phyloP scores from a whole-genome alignment of 2,329 filamentous ascomycete species.

The Camptophora hylomeconis region DNA sequence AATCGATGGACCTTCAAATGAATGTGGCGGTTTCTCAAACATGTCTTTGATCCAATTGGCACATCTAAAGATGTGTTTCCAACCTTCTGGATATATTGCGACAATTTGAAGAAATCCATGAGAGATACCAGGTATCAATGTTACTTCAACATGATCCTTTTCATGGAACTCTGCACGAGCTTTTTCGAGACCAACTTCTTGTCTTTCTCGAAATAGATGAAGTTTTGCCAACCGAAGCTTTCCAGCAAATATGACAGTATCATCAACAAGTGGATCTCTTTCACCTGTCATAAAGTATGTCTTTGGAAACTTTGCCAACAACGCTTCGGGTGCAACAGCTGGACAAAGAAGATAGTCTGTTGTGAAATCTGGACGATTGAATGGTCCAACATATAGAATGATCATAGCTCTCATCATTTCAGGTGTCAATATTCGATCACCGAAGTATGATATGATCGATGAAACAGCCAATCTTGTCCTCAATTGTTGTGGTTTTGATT shows the following conservation, averaged over 20 bases:
- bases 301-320: conserved; percentile 81
- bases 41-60: conserved; percentile 71
- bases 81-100: conserved; percentile 73
- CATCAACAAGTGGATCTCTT: conserved; percentile 86
- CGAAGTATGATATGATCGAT: conserved; percentile 97
- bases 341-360: conserved; percentile 86
- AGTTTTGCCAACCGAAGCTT: conserved; percentile 67
- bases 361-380: conserved; percentile 83
- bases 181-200: conserved; percentile 43
- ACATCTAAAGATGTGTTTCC: conserved; percentile 71
- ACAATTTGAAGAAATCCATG: conserved; percentile 94
- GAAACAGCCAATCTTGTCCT: conserved; percentile 84
- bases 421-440: conserved; percentile 83
- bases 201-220: conserved; percentile 40
- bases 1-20: conserved; percentile 27
- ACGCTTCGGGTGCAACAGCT: conserved; percentile 70
- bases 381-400: conserved; percentile 87
- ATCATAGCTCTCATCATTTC: conserved; percentile 99
- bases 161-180: conserved; percentile 50
- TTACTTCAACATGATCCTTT: conserved; percentile 65
- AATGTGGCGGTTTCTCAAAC: conserved; percentile 42
- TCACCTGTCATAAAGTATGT: conserved; percentile 91
- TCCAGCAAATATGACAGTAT: conserved; percentile 92
- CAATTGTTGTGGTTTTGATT: conserved; percentile 38
- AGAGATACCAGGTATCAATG: conserved; percentile 73